Evolutionary conservation across 495 filamentous ascomycete species (phyloP), one percentile per base, ranked within the genome.

Genomic region (Aspergillus biplanus): DNA sequence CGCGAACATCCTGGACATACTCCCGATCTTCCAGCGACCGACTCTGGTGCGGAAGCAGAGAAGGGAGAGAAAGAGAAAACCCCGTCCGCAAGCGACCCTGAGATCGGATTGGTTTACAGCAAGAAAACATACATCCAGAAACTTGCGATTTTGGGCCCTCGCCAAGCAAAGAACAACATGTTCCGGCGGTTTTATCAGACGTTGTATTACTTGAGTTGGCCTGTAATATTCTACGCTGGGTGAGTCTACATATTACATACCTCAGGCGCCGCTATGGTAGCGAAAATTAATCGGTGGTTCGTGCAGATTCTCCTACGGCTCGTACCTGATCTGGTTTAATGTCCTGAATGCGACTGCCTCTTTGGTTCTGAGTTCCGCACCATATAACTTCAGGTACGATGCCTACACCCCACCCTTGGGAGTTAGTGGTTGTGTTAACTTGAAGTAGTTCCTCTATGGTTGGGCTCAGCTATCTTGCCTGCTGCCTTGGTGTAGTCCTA

Each of bases 281-380:
- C 5, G 35, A 11, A 39, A 35, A 33, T 63, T 69, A 53, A 72
- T 33, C 7, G 21, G n/a, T 50, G 11, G 27, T 1, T 9, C 6
- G 16, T 4, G 15, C 15, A 78, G 75, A 33, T 88, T 90, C 67
- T 85, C 81, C 8, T 89, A 89, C 67, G 87, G 87, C 2, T 83
- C 80, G 3, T 86, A 85, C 59, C 78, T 90, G 33, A 77, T 89
- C 33, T 85, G 85, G 73, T 89, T 89, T 76, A 89, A 89, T 66
- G 85, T 90, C 39, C 72, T 90, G 35, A 89, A 89, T 63, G 87
- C 79, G 18, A 89, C 87, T 1, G 75, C 85, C 0, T 89, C 86
- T 0, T 76, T 89, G 8, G 85, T 89, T 58, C 75, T 90, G 5
- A 78, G 80, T 12, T 76, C 68, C 15, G 62, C 75, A 7, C 86